A percentile compares a stretch with the other conserved stretches of the same genome.
Conservation (phyloP, 805 yeast species). For the Candida fluviatilis region DNA sequence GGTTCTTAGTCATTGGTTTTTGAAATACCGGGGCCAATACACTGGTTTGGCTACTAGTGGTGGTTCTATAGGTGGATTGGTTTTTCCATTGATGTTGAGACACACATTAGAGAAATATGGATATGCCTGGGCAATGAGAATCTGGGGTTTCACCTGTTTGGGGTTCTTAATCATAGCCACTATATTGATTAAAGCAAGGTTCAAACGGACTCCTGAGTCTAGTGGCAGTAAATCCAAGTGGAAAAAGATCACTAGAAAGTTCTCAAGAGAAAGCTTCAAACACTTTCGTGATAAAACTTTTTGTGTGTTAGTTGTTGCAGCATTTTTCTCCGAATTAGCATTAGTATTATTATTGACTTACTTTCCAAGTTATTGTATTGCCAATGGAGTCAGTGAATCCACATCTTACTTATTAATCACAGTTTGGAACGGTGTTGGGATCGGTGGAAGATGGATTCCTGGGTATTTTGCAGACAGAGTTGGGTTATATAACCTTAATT, state of each 20-base stretch:
- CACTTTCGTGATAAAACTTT: slow-evolving; percentile 19
- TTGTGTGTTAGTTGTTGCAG: slow-evolving; percentile 24
- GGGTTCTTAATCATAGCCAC: slow-evolving; percentile 22
- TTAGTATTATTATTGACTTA: slow-evolving; percentile 27
- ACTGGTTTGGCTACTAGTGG: slow-evolving; percentile 64
- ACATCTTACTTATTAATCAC: slow-evolving; percentile 24
- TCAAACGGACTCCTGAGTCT: slow-evolving; percentile 7
- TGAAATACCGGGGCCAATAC: slow-evolving; percentile 48
- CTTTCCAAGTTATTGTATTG: slow-evolving; percentile 30
- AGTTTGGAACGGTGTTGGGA: slow-evolving; percentile 27
- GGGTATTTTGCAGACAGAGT: slow-evolving; percentile 23
- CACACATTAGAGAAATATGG: slow-evolving; percentile 45
- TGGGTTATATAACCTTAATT: slow-evolving; percentile 30
- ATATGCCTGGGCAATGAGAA: slow-evolving; percentile 55
- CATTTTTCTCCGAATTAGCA: slow-evolving; percentile 26
- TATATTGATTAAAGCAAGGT: slow-evolving; percentile 24
- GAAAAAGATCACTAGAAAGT: slow-evolving; percentile 5
- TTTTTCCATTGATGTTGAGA: slow-evolving; percentile 53
- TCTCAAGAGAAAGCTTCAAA: slow-evolving; percentile 7
- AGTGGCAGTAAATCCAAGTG: neutral
- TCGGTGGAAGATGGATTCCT: slow-evolving; percentile 29
- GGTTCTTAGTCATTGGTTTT: slow-evolving; percentile 65
- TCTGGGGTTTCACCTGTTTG: slow-evolving; percentile 33
- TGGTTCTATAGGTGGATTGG: slow-evolving; percentile 63
- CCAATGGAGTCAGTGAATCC: slow-evolving; percentile 26